Conservation (phyloP, 176 grass and related monocot species). For the Pontederia crassipes region DNA sequence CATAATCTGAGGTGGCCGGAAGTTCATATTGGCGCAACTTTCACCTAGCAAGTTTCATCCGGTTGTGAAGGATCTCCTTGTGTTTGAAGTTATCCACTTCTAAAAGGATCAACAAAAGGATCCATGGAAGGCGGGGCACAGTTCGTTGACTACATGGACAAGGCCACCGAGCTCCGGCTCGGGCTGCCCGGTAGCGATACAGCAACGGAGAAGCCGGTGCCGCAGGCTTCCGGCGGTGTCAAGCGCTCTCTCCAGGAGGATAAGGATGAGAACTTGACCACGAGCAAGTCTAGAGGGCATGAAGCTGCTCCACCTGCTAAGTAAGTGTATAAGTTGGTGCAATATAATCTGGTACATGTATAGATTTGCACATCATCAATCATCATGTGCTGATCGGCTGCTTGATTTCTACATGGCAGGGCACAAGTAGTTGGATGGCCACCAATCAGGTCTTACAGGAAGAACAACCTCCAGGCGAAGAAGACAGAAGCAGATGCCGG, state of each 20-base stretch:
- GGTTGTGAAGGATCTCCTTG: too few relatives aligned
- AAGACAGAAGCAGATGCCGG: slow-evolving; percentile 10
- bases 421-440: slow-evolving; percentile 92
- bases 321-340: neutral
- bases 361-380: neutral
- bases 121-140: slow-evolving; percentile 35
- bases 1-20: too few relatives aligned
- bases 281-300: neutral
- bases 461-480: slow-evolving; percentile 65
- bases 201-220: neutral
- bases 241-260: slow-evolving; percentile 34
- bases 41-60: too few relatives aligned
- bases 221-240: slow-evolving; percentile 20
- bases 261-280: neutral
- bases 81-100: too few relatives aligned
- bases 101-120: neutral
- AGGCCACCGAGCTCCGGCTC: slow-evolving; percentile 83
- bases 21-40: too few relatives aligned
- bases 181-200: slow-evolving; percentile 59
- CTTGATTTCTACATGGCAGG: slow-evolving; percentile 22
- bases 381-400: neutral
- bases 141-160: slow-evolving; percentile 32
- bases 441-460: slow-evolving; percentile 76
- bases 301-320: slow-evolving; percentile 13
- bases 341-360: slow-evolving; percentile 3